Conservation (phyloP, 257 asterid genomes). For the Cordia subcordata region DNA sequence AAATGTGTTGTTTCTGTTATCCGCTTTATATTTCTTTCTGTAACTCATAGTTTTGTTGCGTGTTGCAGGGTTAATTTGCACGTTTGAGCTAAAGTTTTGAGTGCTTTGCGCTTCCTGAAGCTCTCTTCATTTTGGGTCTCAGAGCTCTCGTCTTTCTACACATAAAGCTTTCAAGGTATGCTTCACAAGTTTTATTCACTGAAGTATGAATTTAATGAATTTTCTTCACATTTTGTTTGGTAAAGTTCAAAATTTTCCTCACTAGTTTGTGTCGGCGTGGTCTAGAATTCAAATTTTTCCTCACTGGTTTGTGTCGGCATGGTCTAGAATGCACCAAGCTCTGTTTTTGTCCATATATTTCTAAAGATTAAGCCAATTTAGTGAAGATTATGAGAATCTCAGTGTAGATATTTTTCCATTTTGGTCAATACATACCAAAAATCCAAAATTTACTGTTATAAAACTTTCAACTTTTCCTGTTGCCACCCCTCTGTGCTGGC, state of each 20-base stretch:
- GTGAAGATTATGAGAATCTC: constrained; percentile 11
- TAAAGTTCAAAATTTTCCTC: not conserved
- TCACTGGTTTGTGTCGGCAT: no score
- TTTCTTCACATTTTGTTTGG: not conserved
- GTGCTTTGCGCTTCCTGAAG: no score
- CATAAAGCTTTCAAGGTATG: constrained; percentile 16
- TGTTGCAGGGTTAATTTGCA: constrained; percentile 2
- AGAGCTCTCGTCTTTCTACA: not conserved
- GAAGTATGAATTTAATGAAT: not conserved
- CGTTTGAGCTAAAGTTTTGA: constrained; percentile 7
- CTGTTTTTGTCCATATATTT: no score
- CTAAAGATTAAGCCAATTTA: not conserved
- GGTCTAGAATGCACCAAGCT: not conserved
- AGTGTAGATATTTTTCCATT: constrained; percentile 5
- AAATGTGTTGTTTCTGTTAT: not conserved
- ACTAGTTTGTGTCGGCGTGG: constrained; percentile 30
- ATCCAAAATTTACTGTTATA: constrained; percentile 20
- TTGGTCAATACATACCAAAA: constrained; percentile 21
- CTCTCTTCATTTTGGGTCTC: constrained; percentile 18
- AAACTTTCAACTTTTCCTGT: not conserved
- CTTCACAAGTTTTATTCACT: not conserved
- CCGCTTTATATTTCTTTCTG: constrained; percentile 6
- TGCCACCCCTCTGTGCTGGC: not conserved
- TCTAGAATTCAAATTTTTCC: constrained; percentile 6
- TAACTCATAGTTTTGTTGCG: constrained; percentile 6